Conservation (phyloP, 805 yeast species). For the Kodamaea lidongshanica region DNA sequence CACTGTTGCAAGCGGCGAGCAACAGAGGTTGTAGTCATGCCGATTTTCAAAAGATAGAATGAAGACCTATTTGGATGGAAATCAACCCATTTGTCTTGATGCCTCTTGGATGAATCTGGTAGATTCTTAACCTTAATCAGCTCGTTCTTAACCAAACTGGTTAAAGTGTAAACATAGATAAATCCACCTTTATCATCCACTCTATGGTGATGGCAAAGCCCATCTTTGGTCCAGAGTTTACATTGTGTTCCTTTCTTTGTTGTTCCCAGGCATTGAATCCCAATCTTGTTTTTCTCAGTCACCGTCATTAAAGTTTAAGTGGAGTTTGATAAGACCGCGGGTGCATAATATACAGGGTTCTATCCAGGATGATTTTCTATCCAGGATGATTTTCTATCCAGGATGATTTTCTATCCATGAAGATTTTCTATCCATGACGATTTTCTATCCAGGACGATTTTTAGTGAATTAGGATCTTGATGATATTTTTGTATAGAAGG, state of each 20-base stretch:
- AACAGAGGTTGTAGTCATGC: slow-evolving; percentile 47
- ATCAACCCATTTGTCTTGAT: slow-evolving; percentile 22
- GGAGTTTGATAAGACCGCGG: no score
- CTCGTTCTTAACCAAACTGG: slow-evolving; percentile 28
- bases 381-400: no score
- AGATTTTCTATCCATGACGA: no score
- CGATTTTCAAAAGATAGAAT: slow-evolving; percentile 45
- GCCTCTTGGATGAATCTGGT: slow-evolving; percentile 13
- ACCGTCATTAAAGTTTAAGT: no score
- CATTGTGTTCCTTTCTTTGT: slow-evolving; percentile 39
- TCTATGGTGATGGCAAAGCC: slow-evolving; percentile 32
- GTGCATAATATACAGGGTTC: no score
- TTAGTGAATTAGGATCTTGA: no score
- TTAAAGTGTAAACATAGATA: slow-evolving; percentile 47
- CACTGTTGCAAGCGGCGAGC: slow-evolving; percentile 42
- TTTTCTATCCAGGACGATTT: no score
- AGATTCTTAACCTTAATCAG: slow-evolving; percentile 31
- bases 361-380: no score
- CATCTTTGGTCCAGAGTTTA: slow-evolving; percentile 20
- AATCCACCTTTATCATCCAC: slow-evolving; percentile 25
- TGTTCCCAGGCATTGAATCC: slow-evolving; percentile 38
- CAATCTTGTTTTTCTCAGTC: no score
- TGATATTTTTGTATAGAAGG: no score
- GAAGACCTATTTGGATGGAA: slow-evolving; percentile 33
- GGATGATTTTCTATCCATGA: no score